phyloP scores from a whole-genome alignment of 768 basidiomycete genomes.

The Hypsizygus marmoreus region DNA sequence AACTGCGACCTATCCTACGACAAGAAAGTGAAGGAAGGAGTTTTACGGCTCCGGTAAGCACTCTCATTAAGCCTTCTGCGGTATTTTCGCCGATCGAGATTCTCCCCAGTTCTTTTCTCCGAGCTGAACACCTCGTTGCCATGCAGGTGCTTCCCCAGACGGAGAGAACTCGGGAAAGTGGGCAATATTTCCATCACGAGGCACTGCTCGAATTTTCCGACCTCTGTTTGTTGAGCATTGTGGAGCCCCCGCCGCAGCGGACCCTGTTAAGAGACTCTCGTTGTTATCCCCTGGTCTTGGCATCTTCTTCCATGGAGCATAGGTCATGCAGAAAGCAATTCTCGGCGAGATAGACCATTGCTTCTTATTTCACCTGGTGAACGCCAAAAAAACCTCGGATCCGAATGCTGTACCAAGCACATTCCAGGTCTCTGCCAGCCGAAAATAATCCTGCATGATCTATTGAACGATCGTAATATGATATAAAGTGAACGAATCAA shows the following conservation, averaged over 20 bases:
- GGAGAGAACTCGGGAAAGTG: slow-evolving; percentile 8
- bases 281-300: slow-evolving; percentile 1
- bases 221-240: no score
- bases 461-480: not conserved
- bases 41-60: not conserved
- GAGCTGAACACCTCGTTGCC: not conserved
- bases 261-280: not conserved
- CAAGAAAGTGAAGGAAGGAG: not conserved
- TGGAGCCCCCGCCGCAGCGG: no score
- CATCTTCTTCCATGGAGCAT: not conserved
- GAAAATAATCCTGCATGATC: slow-evolving; percentile 14
- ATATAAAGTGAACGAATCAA: not conserved
- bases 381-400: slow-evolving; percentile 17
- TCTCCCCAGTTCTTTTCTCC: not conserved
- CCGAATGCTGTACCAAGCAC: not conserved
- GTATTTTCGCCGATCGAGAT: not conserved
- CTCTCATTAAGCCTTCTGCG: not conserved
- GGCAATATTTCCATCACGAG: slow-evolving; percentile 8
- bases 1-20: no score
- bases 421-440: not conserved
- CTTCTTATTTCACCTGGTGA: slow-evolving; percentile 3
- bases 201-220: not conserved
- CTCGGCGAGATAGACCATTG: not conserved
- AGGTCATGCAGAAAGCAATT: not conserved
- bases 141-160: not conserved